A percentile compares a stretch with the other conserved stretches of the same genome.
Conservation (phyloP, 116 monocot genomes). For the Phalaenopsis hybrid region DNA sequence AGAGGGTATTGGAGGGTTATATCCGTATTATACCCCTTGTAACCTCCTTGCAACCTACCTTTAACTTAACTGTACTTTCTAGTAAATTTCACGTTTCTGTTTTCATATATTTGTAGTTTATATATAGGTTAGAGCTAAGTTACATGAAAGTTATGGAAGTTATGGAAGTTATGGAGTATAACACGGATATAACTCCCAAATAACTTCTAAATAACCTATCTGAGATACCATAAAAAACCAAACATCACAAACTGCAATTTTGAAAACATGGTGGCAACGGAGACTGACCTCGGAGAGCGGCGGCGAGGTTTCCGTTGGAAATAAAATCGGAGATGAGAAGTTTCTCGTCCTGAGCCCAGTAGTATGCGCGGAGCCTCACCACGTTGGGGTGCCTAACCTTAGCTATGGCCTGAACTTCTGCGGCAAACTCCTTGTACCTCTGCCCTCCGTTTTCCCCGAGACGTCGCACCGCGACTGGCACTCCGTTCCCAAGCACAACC, state of each 20-base stretch:
- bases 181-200: too few relatives aligned
- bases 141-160: too few relatives aligned
- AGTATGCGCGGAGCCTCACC: conserved; percentile 75
- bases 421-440: conserved; percentile 74
- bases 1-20: too few relatives aligned
- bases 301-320: conserved; percentile 69
- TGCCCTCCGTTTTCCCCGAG: conserved; percentile 44
- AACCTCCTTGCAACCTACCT: too few relatives aligned
- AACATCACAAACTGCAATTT: not conserved
- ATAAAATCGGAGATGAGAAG: conserved; percentile 80
- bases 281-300: conserved; percentile 62
- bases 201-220: too few relatives aligned
- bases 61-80: too few relatives aligned
- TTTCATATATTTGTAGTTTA: too few relatives aligned
- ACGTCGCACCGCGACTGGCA: conserved; percentile 67
- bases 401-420: conserved; percentile 63
- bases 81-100: too few relatives aligned
- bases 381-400: conserved; percentile 65
- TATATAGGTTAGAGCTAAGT: too few relatives aligned
- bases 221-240: too few relatives aligned
- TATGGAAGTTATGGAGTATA: too few relatives aligned
- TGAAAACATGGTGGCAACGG: not conserved
- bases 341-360: conserved; percentile 91
- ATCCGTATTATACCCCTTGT: too few relatives aligned
- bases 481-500: conserved; percentile 84